Percentiles rank a stretch among this genome's conserved stretches.
These are phyloP conservation scores for Colletotrichum spaethianum DNA, from an alignment of 2,329 filamentous ascomycete genomes.

Conservation along the genomic window DNA sequence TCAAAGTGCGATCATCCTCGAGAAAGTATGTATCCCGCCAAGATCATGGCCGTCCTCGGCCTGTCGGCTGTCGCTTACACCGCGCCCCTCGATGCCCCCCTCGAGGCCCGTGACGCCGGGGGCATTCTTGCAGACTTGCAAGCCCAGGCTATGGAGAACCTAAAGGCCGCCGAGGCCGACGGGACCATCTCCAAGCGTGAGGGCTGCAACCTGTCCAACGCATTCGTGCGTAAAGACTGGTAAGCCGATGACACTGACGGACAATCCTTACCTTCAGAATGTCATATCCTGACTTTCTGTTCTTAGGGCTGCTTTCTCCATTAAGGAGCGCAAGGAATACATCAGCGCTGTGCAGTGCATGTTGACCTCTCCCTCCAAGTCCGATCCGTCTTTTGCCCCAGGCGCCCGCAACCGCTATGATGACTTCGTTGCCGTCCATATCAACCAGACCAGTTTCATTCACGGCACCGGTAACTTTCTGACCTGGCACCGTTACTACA, in stretches of 20 bases:
- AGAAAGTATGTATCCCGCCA: constrained; percentile 21
- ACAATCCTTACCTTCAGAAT: not conserved
- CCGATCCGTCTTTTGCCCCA: constrained; percentile 18
- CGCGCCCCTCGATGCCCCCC: constrained; percentile 19
- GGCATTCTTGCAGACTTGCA: constrained; percentile 27
- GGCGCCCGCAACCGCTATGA: constrained; percentile 40
- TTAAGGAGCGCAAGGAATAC: constrained; percentile 41
- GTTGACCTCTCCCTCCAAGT: constrained; percentile 31
- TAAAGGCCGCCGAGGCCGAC: constrained; percentile 26
- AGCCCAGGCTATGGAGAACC: constrained; percentile 26
- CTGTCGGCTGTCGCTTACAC: constrained; percentile 12
- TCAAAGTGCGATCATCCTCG: not conserved
- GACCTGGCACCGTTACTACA: constrained; percentile 41
- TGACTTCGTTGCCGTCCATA: constrained; percentile 43
- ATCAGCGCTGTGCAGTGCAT: constrained; percentile 42
- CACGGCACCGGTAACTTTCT: constrained; percentile 39
- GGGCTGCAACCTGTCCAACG: constrained; percentile 24
- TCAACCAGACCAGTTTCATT: constrained; percentile 35
- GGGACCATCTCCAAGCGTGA: constrained; percentile 28
- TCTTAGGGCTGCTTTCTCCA: constrained; percentile 44
- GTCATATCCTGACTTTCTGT: not conserved
- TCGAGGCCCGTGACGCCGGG: constrained; percentile 20
- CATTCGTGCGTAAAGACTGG: constrained; percentile 25
- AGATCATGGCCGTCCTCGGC: constrained; percentile 24
- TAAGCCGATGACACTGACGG: not conserved